Percentiles rank a stretch among this genome's conserved stretches.
These are phyloP conservation scores for Didymella pomorum DNA, from an alignment of 2,329 filamentous ascomycete genomes.

Conservation along the genomic window DNA sequence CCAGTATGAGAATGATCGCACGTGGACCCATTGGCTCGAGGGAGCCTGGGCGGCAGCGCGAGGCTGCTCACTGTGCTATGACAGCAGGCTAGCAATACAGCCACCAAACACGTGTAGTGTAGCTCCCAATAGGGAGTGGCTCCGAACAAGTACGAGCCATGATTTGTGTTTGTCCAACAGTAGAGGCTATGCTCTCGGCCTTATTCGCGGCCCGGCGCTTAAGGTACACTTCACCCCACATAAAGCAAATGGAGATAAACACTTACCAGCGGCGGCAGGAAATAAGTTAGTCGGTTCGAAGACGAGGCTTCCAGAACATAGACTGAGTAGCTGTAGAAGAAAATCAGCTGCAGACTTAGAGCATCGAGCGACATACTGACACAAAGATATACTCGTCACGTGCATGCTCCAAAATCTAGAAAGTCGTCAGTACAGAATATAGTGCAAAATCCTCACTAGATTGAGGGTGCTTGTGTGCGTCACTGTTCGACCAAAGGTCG, in stretches of 20 bases:
- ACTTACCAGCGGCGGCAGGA: constrained; percentile 58
- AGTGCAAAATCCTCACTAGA: not conserved
- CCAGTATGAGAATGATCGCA: constrained; percentile 1
- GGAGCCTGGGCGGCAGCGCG: constrained; percentile 40
- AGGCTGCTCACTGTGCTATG: constrained; percentile 27
- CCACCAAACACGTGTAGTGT: constrained; percentile 10
- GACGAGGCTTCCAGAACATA: constrained; percentile 63
- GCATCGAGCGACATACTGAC: constrained; percentile 55
- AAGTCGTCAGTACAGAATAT: constrained; percentile 27
- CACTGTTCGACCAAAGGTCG: no score
- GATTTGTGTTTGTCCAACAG: constrained; percentile 18
- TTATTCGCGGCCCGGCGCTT: constrained; percentile 44
- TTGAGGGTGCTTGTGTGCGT: not conserved
- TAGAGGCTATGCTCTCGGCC: constrained; percentile 45
- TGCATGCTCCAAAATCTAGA: constrained; percentile 66
- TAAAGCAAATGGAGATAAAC: constrained; percentile 30
- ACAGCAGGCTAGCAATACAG: constrained; percentile 11
- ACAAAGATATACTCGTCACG: constrained; percentile 82
- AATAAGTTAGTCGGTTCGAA: constrained; percentile 59
- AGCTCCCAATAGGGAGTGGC: not conserved
- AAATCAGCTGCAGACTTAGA: constrained; percentile 57
- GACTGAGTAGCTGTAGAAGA: constrained; percentile 59
- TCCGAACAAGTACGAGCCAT: constrained; percentile 30
- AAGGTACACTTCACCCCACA: constrained; percentile 38
- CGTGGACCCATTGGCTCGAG: constrained; percentile 2